Conservation (phyloP, 148 eudicot species). For the Rhododendron ovatum region DNA sequence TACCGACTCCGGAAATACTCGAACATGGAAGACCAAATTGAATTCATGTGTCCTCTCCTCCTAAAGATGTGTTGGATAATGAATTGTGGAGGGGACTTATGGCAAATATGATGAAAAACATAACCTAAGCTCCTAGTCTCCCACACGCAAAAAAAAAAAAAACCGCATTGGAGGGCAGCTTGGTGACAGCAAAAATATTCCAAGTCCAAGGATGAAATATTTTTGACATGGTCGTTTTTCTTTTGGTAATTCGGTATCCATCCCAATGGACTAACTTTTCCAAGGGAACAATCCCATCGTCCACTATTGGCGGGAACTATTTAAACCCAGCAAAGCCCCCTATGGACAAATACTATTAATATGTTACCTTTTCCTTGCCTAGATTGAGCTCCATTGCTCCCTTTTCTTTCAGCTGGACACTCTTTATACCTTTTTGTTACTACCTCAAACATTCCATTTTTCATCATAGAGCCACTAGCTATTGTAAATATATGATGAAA, state of each 20-base stretch:
- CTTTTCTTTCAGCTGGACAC: not conserved
- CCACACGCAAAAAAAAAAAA: not conserved
- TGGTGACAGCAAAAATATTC: not conserved
- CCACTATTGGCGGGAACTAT: not conserved
- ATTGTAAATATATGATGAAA: not conserved
- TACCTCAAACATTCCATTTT: not conserved
- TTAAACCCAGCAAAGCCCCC: not conserved
- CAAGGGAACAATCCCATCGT: not conserved
- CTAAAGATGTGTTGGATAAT: not conserved
- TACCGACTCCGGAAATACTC: not conserved
- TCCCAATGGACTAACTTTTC: not conserved
- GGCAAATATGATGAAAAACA: not conserved
- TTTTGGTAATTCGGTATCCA: not conserved
- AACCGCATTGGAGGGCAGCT: not conserved
- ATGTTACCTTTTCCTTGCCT: not conserved
- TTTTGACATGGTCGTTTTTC: not conserved
- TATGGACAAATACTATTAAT: not conserved
- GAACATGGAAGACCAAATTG: not conserved
- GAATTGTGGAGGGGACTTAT: not conserved
- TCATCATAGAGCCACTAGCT: not conserved
- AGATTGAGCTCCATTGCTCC: not conserved
- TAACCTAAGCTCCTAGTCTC: not conserved
- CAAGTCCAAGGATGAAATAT: not conserved
- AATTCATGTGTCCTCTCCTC: not conserved
- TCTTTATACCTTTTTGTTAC: not conserved